Percentiles rank a stretch among this genome's conserved stretches.
phyloP scores from a whole-genome alignment of 306 rosid species.

The Prunus mongolica region DNA sequence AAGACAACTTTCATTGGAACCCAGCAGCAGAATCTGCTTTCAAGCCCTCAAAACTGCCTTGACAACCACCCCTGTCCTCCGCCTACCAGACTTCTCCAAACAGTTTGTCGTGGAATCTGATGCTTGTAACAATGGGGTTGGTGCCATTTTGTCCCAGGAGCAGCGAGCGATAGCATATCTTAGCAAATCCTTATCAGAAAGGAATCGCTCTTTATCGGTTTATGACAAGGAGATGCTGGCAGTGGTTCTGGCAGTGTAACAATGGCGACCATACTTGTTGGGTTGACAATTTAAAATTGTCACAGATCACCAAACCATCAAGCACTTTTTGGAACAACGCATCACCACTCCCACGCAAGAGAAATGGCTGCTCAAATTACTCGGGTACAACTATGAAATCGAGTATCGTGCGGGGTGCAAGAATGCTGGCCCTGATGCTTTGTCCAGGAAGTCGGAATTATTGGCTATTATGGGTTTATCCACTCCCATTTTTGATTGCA shows the following conservation, averaged over 20 bases:
- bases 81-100: neutral
- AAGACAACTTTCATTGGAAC: neutral
- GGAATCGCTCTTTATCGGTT: neutral
- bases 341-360: no score
- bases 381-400: no score
- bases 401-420: no score
- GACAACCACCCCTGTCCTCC: neutral
- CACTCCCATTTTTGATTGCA: no score
- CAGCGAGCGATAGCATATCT: neutral
- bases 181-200: neutral
- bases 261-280: neutral
- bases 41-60: neutral
- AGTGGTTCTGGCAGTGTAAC: neutral
- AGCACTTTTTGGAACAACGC: neutral
- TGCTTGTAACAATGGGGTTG: neutral
- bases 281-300: neutral
- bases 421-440: no score
- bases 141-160: neutral
- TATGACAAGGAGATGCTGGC: neutral
- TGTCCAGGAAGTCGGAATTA: no score
- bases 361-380: no score
- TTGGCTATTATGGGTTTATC: no score
- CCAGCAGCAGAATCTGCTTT: rapidly evolving
- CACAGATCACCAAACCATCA: neutral
- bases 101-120: neutral